These are phyloP conservation scores for Anthracocystis panici-leucophaei DNA, from an alignment of 1,284 basidiomycete genomes.

Conservation along the genomic window DNA sequence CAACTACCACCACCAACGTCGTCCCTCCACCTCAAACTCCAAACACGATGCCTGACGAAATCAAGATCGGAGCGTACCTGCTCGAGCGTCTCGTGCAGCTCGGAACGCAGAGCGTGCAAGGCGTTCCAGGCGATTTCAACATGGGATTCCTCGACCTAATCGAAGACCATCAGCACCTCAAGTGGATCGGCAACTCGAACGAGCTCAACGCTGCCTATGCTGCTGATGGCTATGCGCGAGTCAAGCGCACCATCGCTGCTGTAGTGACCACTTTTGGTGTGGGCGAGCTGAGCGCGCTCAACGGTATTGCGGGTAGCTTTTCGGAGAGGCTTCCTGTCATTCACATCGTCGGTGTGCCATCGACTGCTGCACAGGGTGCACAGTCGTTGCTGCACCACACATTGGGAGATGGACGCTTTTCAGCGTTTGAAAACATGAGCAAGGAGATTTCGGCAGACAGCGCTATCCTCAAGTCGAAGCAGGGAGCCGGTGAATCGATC, in stretches of 20 bases:
- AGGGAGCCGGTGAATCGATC: conserved; percentile 75
- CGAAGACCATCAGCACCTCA: conserved; percentile 81
- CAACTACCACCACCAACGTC: background rate
- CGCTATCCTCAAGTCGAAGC: conserved; percentile 69
- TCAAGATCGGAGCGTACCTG: conserved; percentile 61
- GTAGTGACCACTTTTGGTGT: conserved; percentile 81
- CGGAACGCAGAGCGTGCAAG: conserved; percentile 78
- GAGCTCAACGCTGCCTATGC: conserved; percentile 79
- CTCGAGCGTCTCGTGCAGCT: conserved; percentile 66
- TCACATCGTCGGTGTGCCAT: conserved; percentile 89
- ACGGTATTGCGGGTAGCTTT: conserved; percentile 72
- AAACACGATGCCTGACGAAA: conserved; percentile 34
- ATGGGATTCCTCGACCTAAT: conserved; percentile 80
- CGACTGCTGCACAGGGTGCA: conserved; percentile 77
- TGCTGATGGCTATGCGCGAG: conserved; percentile 92
- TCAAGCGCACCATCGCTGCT: conserved; percentile 48
- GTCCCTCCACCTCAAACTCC: background rate
- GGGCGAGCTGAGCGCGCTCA: conserved; percentile 77
- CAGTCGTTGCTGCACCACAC: conserved; percentile 71
- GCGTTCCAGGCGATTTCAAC: conserved; percentile 93
- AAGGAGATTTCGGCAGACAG: conserved; percentile 81
- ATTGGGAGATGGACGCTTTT: conserved; percentile 71
- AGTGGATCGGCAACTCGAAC: conserved; percentile 82
- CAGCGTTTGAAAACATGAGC: conserved; percentile 82
- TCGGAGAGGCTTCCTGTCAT: conserved; percentile 92